Evolutionary conservation across 2,329 filamentous ascomycete species (phyloP).

Genomic region (Emydomyces testavorans): DNA sequence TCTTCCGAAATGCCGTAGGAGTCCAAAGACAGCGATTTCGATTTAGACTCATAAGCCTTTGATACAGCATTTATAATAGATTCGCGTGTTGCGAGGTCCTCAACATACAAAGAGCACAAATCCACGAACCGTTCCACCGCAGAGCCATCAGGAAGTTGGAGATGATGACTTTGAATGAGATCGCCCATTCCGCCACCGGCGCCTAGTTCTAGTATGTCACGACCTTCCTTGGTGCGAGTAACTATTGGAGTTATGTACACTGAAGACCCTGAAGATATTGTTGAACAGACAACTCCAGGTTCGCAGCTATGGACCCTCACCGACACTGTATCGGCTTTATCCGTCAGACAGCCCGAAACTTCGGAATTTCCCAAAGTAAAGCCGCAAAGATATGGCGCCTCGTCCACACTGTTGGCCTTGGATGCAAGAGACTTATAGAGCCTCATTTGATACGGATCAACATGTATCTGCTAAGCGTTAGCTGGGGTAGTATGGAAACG

Average conservation of each 20-base stretch:
- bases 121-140: conserved; percentile 44
- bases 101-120: conserved; percentile 38
- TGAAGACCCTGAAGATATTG: conserved; percentile 38
- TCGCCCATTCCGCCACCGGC: conserved; percentile 71
- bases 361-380: conserved; percentile 62
- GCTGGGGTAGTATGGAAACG: not conserved
- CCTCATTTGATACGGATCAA: conserved; percentile 66
- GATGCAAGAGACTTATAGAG: conserved; percentile 56
- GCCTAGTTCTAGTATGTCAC: conserved; percentile 59
- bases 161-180: conserved; percentile 54
- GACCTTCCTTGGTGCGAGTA: conserved; percentile 44
- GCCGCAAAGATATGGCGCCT: conserved; percentile 59
- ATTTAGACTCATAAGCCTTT: conserved; percentile 26
- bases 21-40: conserved; percentile 29
- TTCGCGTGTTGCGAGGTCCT: conserved; percentile 21
- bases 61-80: conserved; percentile 24
- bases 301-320: conserved; percentile 79
- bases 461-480: conserved; percentile 51
- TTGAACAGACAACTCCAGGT: conserved; percentile 44
- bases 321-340: conserved; percentile 33
- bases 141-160: conserved; percentile 45
- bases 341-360: conserved; percentile 61
- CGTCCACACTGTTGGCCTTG: conserved; percentile 37
- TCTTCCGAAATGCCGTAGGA: conserved; percentile 30
- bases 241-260: conserved; percentile 74